These are phyloP conservation scores for Trichoderma aggressivum DNA, from an alignment of 2,329 filamentous ascomycete genomes.

Conservation along the genomic window DNA sequence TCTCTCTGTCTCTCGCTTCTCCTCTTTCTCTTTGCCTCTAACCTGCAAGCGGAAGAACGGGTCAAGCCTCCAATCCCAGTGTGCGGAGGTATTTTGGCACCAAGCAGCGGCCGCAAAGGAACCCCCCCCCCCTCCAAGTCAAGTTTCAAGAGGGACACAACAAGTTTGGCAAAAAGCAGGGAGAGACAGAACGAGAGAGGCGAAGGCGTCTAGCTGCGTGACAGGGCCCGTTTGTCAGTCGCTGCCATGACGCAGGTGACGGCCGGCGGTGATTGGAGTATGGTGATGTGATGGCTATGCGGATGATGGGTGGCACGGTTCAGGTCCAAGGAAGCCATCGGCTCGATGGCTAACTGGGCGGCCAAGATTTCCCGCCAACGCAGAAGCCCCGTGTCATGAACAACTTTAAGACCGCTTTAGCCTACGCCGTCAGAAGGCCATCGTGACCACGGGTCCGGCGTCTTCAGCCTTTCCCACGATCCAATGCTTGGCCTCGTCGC, in stretches of 20 bases:
- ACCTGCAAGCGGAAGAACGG: constrained; percentile 7
- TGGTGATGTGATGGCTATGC: constrained; percentile 17
- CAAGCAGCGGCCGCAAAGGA: neutral
- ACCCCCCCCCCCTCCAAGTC: neutral
- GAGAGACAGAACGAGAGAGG: neutral
- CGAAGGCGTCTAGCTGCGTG: neutral
- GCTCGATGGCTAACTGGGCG: neutral
- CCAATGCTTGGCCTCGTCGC: neutral
- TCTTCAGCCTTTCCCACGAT: neutral
- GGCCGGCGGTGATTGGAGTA: neutral
- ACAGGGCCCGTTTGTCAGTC: neutral
- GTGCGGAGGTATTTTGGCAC: neutral
- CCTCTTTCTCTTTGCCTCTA: neutral
- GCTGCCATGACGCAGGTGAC: neutral
- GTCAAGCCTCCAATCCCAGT: neutral
- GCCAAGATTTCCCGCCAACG: constrained; percentile 2
- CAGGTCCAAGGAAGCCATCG: neutral
- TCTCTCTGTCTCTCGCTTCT: neutral
- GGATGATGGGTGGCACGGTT: constrained; percentile 12
- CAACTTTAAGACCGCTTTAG: neutral
- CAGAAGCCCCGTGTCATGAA: neutral
- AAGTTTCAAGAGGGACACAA: neutral
- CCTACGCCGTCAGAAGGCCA: neutral
- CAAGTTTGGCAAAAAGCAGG: neutral
- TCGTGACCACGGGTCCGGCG: constrained; percentile 10